phyloP scores from a whole-genome alignment of 139 green algal species.

The Closterium sp. region DNA sequence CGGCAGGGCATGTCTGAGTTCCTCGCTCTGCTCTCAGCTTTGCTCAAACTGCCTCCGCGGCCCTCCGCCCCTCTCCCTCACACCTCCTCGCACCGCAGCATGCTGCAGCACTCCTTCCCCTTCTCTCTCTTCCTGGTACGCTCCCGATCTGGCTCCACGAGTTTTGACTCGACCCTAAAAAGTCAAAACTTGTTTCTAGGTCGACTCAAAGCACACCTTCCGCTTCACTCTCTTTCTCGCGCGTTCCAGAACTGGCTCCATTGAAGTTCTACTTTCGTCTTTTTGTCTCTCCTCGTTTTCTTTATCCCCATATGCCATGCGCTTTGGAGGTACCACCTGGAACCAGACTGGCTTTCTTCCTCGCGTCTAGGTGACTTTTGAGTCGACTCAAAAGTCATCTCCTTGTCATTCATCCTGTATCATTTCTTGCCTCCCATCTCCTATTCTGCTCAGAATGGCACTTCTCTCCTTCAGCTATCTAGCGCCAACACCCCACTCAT shows the following conservation, averaged over 20 bases:
- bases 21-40: not conserved
- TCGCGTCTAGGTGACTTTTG: no score
- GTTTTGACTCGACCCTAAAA: no score
- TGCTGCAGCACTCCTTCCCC: not conserved
- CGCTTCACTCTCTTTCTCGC: not conserved
- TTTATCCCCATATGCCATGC: not conserved
- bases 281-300: not conserved
- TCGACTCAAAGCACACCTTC: not conserved
- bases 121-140: not conserved
- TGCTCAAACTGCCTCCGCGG: not conserved
- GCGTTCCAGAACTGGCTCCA: not conserved
- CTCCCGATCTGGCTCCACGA: not conserved
- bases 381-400: no score
- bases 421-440: not conserved
- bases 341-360: not conserved
- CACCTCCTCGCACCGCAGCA: not conserved
- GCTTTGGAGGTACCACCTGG: not conserved
- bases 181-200: no score
- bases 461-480: not conserved
- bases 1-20: not conserved
- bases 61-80: not conserved
- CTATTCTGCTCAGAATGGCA: not conserved
- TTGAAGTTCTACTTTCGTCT: not conserved
- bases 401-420: no score
- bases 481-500: not conserved